Percentiles rank a stretch among this genome's conserved stretches.
Conservation (phyloP, 345 rosid genomes). For the Conringia planisiliqua region DNA sequence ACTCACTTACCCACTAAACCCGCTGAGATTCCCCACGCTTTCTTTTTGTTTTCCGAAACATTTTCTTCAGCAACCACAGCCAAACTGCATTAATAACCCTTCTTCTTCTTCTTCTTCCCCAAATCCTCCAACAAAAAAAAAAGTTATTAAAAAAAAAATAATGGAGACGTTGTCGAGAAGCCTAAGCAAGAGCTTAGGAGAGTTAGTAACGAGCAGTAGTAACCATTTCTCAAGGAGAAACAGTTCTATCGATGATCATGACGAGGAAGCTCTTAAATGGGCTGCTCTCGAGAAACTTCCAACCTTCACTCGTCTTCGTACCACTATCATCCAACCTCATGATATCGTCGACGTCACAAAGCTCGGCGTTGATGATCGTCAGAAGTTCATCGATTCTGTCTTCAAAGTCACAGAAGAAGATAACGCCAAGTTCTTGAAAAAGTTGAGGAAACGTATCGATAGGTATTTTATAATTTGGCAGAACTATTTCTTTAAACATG, state of each 20-base stretch:
- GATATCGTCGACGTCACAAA: conserved; percentile 63
- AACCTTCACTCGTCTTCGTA: conserved; percentile 74
- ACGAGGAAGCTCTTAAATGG: conserved; percentile 91
- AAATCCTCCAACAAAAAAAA: not conserved
- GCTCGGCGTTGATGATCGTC: conserved; percentile 60
- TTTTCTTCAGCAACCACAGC: conserved; percentile 9
- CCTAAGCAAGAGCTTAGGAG: conserved; percentile 62
- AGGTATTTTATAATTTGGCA: conserved; percentile 37
- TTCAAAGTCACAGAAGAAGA: conserved; percentile 86
- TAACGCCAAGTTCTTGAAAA: conserved; percentile 72
- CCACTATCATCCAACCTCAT: conserved; percentile 55
- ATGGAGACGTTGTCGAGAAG: conserved; percentile 33
- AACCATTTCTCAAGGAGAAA: conserved; percentile 39
- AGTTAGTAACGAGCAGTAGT: conserved; percentile 32
- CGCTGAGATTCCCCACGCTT: conserved; percentile 9
- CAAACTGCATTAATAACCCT: not conserved
- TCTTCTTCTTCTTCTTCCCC: not conserved
- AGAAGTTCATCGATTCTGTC: conserved; percentile 68
- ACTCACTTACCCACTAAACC: not conserved
- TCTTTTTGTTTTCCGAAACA: conserved; percentile 29
- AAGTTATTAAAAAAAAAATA: not conserved
- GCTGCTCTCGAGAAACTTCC: conserved; percentile 90
- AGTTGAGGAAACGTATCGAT: conserved; percentile 70
- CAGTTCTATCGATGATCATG: conserved; percentile 46
- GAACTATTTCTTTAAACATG: not conserved